Percentiles rank a stretch among this genome's conserved stretches.
Conservation (phyloP, 2,329 filamentous ascomycete genomes). For the Chaetothyriales sp. region DNA sequence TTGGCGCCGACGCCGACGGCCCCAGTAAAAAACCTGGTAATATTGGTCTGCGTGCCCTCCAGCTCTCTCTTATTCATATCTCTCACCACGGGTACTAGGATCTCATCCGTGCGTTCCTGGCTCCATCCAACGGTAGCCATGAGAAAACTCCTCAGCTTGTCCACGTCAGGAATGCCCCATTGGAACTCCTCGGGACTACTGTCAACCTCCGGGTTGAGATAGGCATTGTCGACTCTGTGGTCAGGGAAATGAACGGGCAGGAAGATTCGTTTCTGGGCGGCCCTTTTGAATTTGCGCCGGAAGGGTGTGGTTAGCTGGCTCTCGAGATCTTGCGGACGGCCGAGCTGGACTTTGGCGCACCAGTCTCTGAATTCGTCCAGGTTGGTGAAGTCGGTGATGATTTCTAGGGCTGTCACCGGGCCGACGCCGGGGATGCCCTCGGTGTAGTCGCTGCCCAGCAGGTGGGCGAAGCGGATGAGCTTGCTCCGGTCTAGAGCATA, state of each 20-base stretch:
- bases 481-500: slow-evolving; percentile 75
- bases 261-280: slow-evolving; percentile 67
- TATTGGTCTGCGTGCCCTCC: slow-evolving; percentile 91
- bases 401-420: slow-evolving; percentile 86
- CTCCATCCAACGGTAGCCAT: slow-evolving; percentile 91
- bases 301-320: slow-evolving; percentile 49
- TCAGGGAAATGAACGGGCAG: slow-evolving; percentile 69
- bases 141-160: slow-evolving; percentile 67
- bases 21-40: slow-evolving; percentile 82
- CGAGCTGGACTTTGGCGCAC: slow-evolving; percentile 65
- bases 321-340: slow-evolving; percentile 50
- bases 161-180: slow-evolving; percentile 91
- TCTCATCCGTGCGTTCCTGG: slow-evolving; percentile 83
- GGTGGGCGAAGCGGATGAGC: slow-evolving; percentile 77
- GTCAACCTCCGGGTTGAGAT: slow-evolving; percentile 78
- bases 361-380: slow-evolving; percentile 71
- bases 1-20: slow-evolving; percentile 51
- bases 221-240: slow-evolving; percentile 64
- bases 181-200: slow-evolving; percentile 63
- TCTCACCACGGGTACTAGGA: slow-evolving; percentile 83
- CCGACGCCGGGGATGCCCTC: slow-evolving; percentile 83
- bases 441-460: slow-evolving; percentile 89
- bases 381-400: slow-evolving; percentile 70
- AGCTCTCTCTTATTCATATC: slow-evolving; percentile 83
- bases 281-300: slow-evolving; percentile 73